Evolutionary conservation across 768 basidiomycete species (phyloP).

Genomic region (Lactarius sanguifluus): DNA sequence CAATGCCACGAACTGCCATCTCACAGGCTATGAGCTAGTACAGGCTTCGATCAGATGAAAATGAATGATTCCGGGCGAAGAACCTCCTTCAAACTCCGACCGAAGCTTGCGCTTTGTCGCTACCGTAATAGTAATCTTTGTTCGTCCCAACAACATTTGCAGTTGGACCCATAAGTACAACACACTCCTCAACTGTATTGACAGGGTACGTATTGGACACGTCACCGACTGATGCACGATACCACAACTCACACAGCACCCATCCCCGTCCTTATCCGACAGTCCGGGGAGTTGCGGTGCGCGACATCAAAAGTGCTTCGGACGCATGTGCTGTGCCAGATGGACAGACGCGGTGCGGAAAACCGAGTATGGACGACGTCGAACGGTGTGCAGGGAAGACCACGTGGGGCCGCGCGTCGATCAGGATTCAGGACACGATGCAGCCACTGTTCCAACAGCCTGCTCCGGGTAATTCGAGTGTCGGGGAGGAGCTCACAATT

Average conservation of each 20-base stretch:
- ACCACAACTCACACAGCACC: background rate
- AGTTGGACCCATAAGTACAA: background rate
- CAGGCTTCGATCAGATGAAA: background rate
- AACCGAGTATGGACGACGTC: background rate
- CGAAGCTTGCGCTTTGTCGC: background rate
- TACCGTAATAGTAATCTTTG: background rate
- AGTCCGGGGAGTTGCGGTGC: background rate
- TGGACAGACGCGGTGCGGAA: background rate
- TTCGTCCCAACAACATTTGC: background rate
- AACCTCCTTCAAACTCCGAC: background rate
- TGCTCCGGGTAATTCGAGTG: slow-evolving; percentile 17
- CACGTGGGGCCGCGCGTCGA: background rate
- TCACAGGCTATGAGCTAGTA: background rate
- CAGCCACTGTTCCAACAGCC: slow-evolving; percentile 24
- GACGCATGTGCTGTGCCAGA: background rate
- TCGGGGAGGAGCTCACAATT: slow-evolving; percentile 5
- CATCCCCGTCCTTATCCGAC: background rate
- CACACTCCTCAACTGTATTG: too few species aligned
- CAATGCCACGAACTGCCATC: background rate
- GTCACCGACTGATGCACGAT: background rate
- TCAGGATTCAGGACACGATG: slow-evolving; percentile 18
- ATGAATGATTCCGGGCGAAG: too few species aligned
- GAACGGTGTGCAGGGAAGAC: background rate
- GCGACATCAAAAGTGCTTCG: background rate
- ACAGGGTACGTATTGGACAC: background rate